These are phyloP conservation scores for Helenozyma rhizophorensis DNA, from an alignment of 805 yeast genomes.

Conservation along the genomic window DNA sequence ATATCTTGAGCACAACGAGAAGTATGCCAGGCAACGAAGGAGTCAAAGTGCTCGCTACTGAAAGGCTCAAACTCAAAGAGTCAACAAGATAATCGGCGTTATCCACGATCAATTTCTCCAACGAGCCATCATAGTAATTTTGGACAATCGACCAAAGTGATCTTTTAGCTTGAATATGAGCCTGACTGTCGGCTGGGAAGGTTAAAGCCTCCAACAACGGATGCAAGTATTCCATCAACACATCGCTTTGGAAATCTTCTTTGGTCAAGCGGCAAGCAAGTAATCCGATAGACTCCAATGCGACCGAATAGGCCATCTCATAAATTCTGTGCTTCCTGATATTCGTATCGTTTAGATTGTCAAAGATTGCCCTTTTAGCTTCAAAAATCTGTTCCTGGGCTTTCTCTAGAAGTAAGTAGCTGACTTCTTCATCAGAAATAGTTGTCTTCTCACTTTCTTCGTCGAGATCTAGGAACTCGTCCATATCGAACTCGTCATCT, in stretches of 20 bases:
- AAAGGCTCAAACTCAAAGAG: slow-evolving; percentile 63
- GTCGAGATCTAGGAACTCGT: slow-evolving; percentile 18
- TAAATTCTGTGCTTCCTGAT: slow-evolving; percentile 5
- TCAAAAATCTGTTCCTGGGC: slow-evolving; percentile 42
- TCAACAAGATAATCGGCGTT: slow-evolving; percentile 83
- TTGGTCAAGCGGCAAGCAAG: slow-evolving; percentile 20
- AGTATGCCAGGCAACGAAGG: slow-evolving; percentile 72
- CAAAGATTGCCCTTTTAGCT: slow-evolving; percentile 11
- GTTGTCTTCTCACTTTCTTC: slow-evolving; percentile 2
- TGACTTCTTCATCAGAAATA: slow-evolving; percentile 19
- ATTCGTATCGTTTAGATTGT: neutral
- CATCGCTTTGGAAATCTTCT: slow-evolving; percentile 39
- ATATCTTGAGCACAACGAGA: slow-evolving; percentile 61
- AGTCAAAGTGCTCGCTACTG: slow-evolving; percentile 60
- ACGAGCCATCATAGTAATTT: slow-evolving; percentile 51
- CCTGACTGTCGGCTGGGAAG: slow-evolving; percentile 40
- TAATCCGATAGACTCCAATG: slow-evolving; percentile 42
- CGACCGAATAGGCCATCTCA: slow-evolving; percentile 32
- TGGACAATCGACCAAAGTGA: slow-evolving; percentile 44
- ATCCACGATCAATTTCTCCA: slow-evolving; percentile 51
- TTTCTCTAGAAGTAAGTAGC: slow-evolving; percentile 26
- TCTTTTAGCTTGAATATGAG: slow-evolving; percentile 50
- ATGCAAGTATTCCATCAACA: slow-evolving; percentile 66
- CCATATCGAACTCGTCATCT: slow-evolving; percentile 5
- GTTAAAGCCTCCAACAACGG: slow-evolving; percentile 74